phyloP scores from a whole-genome alignment of 2,329 filamentous ascomycete species.

The Fusarium sp. region DNA sequence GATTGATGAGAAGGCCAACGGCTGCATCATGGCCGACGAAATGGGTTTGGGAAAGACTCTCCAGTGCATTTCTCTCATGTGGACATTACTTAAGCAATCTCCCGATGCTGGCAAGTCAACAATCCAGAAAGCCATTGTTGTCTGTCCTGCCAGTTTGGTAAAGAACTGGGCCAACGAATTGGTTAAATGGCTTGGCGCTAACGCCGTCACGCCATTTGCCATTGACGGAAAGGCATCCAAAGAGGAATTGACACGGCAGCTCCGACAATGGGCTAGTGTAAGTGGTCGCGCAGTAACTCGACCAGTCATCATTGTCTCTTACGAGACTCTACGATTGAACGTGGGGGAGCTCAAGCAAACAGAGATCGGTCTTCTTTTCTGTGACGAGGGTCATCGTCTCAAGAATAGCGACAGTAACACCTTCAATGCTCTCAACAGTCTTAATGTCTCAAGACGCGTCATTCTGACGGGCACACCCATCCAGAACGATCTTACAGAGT shows the following conservation, averaged over 20 bases:
- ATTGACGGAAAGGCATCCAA: conserved; percentile 97
- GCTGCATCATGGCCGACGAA: conserved; percentile 99
- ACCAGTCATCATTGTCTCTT: conserved; percentile 96
- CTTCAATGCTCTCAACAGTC: conserved; percentile 87
- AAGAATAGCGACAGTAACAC: conserved; percentile 98
- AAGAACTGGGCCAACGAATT: conserved; percentile 98
- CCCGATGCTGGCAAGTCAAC: conserved; percentile 93
- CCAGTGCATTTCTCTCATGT: conserved; percentile 96
- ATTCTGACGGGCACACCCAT: conserved; percentile 98
- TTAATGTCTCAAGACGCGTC: conserved; percentile 91
- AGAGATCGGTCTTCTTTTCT: conserved; percentile 91
- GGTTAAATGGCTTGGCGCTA: conserved; percentile 93
- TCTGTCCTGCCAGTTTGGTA: conserved; percentile 95
- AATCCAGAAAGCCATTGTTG: conserved; percentile 97
- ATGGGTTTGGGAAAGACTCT: conserved; percentile 98
- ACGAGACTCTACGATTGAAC: conserved; percentile 93
- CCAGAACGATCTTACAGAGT: conserved; percentile 98
- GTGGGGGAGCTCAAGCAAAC: conserved; percentile 90
- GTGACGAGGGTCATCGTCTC: conserved; percentile 94
- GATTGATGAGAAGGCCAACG: conserved; percentile 92
- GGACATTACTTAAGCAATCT: conserved; percentile 96
- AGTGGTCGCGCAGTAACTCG: conserved; percentile 89
- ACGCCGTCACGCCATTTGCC: conserved; percentile 92
- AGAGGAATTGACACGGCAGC: conserved; percentile 88
- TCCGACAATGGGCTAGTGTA: conserved; percentile 94